These are phyloP conservation scores for Talaromyces adpressus DNA, from an alignment of 495 filamentous ascomycete species.

Conservation along the genomic window DNA sequence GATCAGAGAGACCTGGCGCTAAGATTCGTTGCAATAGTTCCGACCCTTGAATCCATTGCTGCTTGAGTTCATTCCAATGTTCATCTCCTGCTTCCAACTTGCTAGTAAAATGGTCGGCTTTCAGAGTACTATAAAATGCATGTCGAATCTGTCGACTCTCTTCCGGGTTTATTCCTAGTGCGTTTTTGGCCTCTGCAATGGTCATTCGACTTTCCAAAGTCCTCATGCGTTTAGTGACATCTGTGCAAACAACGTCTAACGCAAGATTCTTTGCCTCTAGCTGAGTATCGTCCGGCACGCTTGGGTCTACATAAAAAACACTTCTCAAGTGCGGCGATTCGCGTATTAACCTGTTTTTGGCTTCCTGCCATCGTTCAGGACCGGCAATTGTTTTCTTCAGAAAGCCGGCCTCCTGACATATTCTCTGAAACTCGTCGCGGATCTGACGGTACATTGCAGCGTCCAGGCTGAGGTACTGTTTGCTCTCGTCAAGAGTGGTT, in stretches of 20 bases:
- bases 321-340: constrained; percentile 58
- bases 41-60: constrained; percentile 56
- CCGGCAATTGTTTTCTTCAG: constrained; percentile 69
- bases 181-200: constrained; percentile 65
- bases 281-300: constrained; percentile 15
- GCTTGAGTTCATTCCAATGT: constrained; percentile 64
- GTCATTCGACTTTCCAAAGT: constrained; percentile 55
- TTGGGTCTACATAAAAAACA: constrained; percentile 51
- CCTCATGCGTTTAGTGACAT: constrained; percentile 75
- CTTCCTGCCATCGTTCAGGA: constrained; percentile 63
- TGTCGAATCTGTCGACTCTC: constrained; percentile 59
- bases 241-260: constrained; percentile 71
- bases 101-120: constrained; percentile 62
- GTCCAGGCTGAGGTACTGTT: constrained; percentile 59
- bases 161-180: constrained; percentile 64
- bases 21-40: constrained; percentile 51
- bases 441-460: constrained; percentile 54
- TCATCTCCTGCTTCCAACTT: constrained; percentile 65
- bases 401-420: constrained; percentile 59
- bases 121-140: constrained; percentile 60
- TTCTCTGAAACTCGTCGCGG: constrained; percentile 58
- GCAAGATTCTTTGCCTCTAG: constrained; percentile 54
- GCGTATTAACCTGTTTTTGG: constrained; percentile 61
- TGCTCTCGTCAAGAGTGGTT: constrained; percentile 74
- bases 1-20: constrained; percentile 45